These are phyloP conservation scores for Zymoseptoria brevis DNA, from an alignment of 2,329 filamentous ascomycete species.

Conservation along the genomic window DNA sequence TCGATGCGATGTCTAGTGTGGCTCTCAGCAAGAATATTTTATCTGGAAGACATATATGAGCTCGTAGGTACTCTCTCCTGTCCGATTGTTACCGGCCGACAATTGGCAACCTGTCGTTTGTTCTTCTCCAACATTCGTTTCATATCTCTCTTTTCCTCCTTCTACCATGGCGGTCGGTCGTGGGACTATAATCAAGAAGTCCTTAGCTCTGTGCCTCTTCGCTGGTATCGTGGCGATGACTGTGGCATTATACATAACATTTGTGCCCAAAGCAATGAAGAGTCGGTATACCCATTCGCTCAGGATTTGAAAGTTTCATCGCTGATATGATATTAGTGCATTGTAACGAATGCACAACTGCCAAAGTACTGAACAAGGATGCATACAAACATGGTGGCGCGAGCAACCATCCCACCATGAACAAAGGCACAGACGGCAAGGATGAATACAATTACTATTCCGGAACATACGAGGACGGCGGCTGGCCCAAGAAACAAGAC, in stretches of 20 bases:
- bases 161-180: conserved; percentile 3
- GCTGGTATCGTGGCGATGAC: conserved; percentile 6
- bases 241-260: conserved; percentile 4
- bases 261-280: conserved; percentile 3
- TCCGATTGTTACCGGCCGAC: neutral
- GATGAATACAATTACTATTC: conserved; percentile 9
- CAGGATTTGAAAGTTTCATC: neutral
- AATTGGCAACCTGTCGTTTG: neutral
- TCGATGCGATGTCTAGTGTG: neutral
- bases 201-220: conserved; percentile 1
- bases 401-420: conserved; percentile 2
- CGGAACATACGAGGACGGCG: conserved; percentile 2
- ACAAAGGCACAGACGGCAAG: conserved; percentile 5
- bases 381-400: conserved; percentile 8
- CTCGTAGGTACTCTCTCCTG: neutral
- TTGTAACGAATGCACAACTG: neutral
- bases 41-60: neutral
- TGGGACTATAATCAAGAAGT: conserved; percentile 1
- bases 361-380: conserved; percentile 6
- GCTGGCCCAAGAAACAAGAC: conserved; percentile 3
- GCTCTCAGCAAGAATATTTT: neutral
- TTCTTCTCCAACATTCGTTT: neutral
- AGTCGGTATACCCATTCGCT: neutral
- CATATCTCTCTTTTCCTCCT: neutral
- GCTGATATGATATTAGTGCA: neutral